Conservation (phyloP, 108 stramenopile species). For the Discostella pseudostelligera region DNA sequence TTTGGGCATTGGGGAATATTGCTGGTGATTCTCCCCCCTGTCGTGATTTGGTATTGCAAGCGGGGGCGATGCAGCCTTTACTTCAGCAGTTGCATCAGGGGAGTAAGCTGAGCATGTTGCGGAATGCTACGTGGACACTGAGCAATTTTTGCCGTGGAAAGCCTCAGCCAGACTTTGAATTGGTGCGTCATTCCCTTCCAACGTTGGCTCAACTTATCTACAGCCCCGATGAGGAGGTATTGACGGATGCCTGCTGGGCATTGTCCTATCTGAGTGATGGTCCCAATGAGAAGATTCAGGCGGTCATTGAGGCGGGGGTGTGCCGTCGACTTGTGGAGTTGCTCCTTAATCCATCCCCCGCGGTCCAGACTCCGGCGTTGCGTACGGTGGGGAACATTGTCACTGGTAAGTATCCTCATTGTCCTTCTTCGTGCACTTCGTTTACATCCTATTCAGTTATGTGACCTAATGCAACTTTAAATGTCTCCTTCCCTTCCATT, state of each 20-base stretch:
- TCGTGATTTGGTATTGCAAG: slow-evolving; percentile 92
- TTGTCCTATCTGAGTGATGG: slow-evolving; percentile 95
- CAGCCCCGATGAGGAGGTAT: slow-evolving; percentile 94
- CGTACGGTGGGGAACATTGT: slow-evolving; percentile 99
- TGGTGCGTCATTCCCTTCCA: slow-evolving; percentile 88
- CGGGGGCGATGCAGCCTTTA: slow-evolving; percentile 93
- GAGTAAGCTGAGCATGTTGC: slow-evolving; percentile 93
- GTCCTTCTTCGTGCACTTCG: too few relatives aligned
- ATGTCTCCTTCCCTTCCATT: slow-evolving; percentile 71
- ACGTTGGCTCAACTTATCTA: slow-evolving; percentile 94
- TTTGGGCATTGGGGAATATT: slow-evolving; percentile 99
- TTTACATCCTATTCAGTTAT: slow-evolving; percentile 88
- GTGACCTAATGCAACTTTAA: slow-evolving; percentile 92
- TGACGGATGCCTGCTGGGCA: slow-evolving; percentile 99
- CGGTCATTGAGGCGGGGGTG: slow-evolving; percentile 98
- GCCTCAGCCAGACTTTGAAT: slow-evolving; percentile 96
- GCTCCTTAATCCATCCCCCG: slow-evolving; percentile 85
- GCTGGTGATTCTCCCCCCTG: slow-evolving; percentile 97
- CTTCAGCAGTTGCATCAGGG: slow-evolving; percentile 90
- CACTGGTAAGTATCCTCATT: slow-evolving; percentile 92
- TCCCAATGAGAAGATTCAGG: slow-evolving; percentile 97
- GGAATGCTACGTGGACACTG: slow-evolving; percentile 99
- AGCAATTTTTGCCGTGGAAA: slow-evolving; percentile 99
- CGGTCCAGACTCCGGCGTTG: slow-evolving; percentile 97
- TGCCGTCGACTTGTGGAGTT: slow-evolving; percentile 94